A percentile compares a stretch with the other conserved stretches of the same genome.
These are phyloP conservation scores for Suillus discolor DNA, from an alignment of 768 basidiomycete genomes.

Conservation along the genomic window DNA sequence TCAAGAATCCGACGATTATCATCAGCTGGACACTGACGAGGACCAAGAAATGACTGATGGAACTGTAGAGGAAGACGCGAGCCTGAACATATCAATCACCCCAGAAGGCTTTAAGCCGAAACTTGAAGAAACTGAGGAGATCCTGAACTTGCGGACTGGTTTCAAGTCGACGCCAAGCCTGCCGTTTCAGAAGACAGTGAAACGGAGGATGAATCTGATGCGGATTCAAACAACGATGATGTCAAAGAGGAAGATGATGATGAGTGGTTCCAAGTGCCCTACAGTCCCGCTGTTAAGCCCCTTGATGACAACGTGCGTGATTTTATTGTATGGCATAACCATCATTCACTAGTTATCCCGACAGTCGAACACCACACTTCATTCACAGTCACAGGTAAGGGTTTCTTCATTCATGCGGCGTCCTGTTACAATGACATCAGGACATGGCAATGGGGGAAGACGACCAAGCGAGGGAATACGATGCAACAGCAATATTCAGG, in stretches of 20 bases:
- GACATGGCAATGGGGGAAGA: conserved; percentile 74
- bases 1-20: conserved; percentile 53
- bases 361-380: conserved; percentile 5
- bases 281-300: not conserved
- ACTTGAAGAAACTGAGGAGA: conserved; percentile 41
- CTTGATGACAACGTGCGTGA: conserved; percentile 6
- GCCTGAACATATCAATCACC: not conserved
- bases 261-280: conserved; percentile 40
- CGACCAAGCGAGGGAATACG: conserved; percentile 73
- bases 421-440: conserved; percentile 5
- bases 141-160: conserved; percentile 60
- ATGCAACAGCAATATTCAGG: conserved; percentile 75
- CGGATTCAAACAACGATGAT: conserved; percentile 71
- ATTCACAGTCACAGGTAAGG: conserved; percentile 14
- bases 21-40: conserved; percentile 39
- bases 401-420: not conserved
- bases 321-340: not conserved
- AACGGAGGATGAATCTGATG: conserved; percentile 62
- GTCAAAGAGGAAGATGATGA: conserved; percentile 40
- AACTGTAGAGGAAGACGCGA: conserved; percentile 23
- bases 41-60: conserved; percentile 26
- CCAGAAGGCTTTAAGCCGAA: conserved; percentile 20
- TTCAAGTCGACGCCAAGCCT: conserved; percentile 49
- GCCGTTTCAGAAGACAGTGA: conserved; percentile 33
- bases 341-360: not conserved